These are phyloP conservation scores for Tricholoma saponaceum DNA, from an alignment of 768 basidiomycete genomes.

Conservation along the genomic window DNA sequence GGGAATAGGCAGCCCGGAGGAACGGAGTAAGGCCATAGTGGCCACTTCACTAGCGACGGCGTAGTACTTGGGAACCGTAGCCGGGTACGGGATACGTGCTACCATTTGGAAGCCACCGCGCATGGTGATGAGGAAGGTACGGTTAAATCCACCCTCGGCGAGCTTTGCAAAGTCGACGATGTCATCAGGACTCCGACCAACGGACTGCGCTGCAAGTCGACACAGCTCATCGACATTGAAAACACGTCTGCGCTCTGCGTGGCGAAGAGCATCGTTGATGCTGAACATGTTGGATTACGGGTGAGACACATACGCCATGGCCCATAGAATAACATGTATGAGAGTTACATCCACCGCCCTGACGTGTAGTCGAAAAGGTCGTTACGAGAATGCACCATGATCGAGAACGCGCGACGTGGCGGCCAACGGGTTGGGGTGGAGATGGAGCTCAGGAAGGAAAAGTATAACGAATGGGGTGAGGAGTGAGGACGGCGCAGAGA, in stretches of 20 bases:
- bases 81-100: constrained; percentile 38
- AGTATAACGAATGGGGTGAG: constrained; percentile 14
- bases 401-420: constrained; percentile 30
- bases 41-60: constrained; percentile 43
- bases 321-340: constrained; percentile 23
- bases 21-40: constrained; percentile 38
- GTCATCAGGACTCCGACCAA: constrained; percentile 31
- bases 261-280: constrained; percentile 42
- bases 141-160: constrained; percentile 42
- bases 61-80: constrained; percentile 31
- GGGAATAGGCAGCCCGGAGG: constrained; percentile 35
- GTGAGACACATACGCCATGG: constrained; percentile 23
- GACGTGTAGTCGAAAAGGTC: constrained; percentile 40
- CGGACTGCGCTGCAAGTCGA: constrained; percentile 43
- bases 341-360: constrained; percentile 40
- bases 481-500: no score
- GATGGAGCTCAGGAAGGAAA: constrained; percentile 20
- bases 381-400: constrained; percentile 21
- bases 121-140: constrained; percentile 36
- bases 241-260: constrained; percentile 35
- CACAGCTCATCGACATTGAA: constrained; percentile 22
- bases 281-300: constrained; percentile 26
- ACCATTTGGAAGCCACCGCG: constrained; percentile 32
- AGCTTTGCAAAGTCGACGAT: constrained; percentile 36
- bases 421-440: constrained; percentile 20